Base-by-base conservation (phyloP, 805 yeast species). In the Yamadazyma sp. region DNA sequence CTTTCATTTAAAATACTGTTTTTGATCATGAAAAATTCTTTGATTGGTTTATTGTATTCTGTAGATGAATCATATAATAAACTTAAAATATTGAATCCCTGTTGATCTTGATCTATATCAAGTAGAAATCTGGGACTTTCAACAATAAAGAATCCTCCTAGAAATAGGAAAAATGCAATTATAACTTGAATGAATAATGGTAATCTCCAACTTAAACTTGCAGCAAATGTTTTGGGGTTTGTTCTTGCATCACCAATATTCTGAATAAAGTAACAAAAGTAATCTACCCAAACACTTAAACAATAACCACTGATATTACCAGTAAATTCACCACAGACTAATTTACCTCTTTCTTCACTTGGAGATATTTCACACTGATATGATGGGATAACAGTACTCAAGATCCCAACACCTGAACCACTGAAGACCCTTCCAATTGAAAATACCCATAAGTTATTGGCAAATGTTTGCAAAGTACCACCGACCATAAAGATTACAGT, bases 51-150 rank as follows among this genome's bases (percentile, higher is more conserved):
- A 20, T 57, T 55, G 9, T 35, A 38, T 33, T 61, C 62, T 7
- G 52, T 49, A 19, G 58, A 50, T 13, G 61, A 56, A 39, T 57
- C 61, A 28, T 52, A 55, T 22, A 53, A 41, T 30, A 52, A 45
- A 21, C 53, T 35, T 23, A 53, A 43, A 9, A 58, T 57, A 41
- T 65, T 53, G 39, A 62, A 72, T 4, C 79, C 80, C 40, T 71
- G 70, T 34, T 70, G 75, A 42, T 81, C 86, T 44, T 71, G 75
- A 53, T 87, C 95, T 42, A 82, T 82, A 55, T 85, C 89, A 23
- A 89, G 62, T 34, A 89, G 66, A 95, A 96, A 88, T 46, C 96
- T 70, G 4, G 97, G 97, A 31, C 89, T 80, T 52, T 88, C 97
- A 4, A 86, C 88, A 24, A 89, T 78, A 39, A 83, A 68, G 35